Conservation (phyloP, 257 asterid genomes). For the Paulownia fortunei region DNA sequence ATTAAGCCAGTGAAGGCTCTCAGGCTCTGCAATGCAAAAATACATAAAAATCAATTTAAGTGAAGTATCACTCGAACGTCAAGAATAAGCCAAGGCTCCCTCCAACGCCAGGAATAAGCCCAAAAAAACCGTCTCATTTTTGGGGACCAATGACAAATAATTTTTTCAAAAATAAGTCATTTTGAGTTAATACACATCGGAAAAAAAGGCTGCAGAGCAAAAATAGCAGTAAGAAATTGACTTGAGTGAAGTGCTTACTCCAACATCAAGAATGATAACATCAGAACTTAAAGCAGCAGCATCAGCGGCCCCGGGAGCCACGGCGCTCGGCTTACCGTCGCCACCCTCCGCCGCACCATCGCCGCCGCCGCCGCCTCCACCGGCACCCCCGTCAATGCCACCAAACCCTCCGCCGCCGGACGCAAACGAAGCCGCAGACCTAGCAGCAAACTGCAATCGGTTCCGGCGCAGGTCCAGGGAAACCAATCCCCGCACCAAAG, state of each 20-base stretch:
- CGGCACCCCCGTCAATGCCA: constrained; percentile 59
- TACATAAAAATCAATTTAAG: not conserved
- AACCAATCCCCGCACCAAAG: constrained; percentile 34
- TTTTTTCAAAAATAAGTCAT: not conserved
- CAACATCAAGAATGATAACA: constrained; percentile 90
- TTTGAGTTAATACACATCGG: not conserved
- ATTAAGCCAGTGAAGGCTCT: not conserved
- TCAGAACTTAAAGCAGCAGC: constrained; percentile 67
- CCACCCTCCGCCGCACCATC: constrained; percentile 67
- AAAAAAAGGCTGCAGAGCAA: not conserved
- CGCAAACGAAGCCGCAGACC: constrained; percentile 63
- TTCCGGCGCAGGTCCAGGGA: constrained; percentile 33
- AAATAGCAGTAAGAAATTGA: not conserved
- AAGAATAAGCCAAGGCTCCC: not conserved
- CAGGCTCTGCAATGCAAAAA: not conserved
- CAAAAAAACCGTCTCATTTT: not conserved
- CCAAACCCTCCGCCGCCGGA: constrained; percentile 78
- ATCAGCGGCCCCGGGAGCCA: constrained; percentile 59
- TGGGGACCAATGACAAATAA: not conserved
- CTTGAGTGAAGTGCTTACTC: constrained; percentile 53
- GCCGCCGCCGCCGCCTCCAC: constrained; percentile 64
- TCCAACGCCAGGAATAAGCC: not conserved
- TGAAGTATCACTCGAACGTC: constrained; percentile 2
- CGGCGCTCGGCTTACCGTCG: constrained; percentile 55
- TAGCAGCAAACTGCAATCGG: constrained; percentile 51